Percentiles rank a stretch among this genome's conserved stretches.
Evolutionary conservation across 73 alveolate species (phyloP).

Genomic region (Paramecium tetraurelia): DNA sequence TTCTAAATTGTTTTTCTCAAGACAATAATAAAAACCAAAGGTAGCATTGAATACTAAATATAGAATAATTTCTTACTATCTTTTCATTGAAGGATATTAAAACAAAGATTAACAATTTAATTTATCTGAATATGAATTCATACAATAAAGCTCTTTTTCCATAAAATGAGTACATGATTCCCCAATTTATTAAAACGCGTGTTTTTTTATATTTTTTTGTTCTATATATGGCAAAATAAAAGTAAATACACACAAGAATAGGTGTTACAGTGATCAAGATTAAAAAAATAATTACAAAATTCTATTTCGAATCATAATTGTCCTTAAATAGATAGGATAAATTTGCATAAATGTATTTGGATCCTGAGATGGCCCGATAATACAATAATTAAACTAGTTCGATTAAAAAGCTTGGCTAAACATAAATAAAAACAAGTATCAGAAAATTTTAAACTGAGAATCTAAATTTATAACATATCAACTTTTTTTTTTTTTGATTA

Average conservation of each 20-base stretch:
- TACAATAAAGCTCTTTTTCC: background rate
- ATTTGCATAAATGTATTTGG: background rate
- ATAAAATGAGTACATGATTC: background rate
- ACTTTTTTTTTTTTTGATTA: too few species aligned
- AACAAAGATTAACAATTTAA: background rate
- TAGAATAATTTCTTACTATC: background rate
- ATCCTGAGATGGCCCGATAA: background rate
- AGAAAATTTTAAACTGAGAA: background rate
- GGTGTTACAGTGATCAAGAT: background rate
- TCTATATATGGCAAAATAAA: background rate
- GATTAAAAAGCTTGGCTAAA: background rate
- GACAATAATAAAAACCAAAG: background rate
- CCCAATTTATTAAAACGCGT: background rate
- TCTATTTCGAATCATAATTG: background rate
- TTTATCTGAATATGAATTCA: background rate
- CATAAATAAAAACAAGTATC: background rate
- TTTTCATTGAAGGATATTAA: background rate
- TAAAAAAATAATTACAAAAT: background rate
- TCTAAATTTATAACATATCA: too few species aligned
- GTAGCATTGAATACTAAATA: background rate
- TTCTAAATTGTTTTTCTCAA: too few species aligned
- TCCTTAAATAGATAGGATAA: background rate
- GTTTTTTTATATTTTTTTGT: background rate
- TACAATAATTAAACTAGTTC: background rate
- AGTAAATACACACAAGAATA: background rate